A percentile compares a stretch with the other conserved stretches of the same genome.
These are phyloP conservation scores for Scalesia atractyloides DNA, from an alignment of 129 eudicot genomes.

Conservation along the genomic window DNA sequence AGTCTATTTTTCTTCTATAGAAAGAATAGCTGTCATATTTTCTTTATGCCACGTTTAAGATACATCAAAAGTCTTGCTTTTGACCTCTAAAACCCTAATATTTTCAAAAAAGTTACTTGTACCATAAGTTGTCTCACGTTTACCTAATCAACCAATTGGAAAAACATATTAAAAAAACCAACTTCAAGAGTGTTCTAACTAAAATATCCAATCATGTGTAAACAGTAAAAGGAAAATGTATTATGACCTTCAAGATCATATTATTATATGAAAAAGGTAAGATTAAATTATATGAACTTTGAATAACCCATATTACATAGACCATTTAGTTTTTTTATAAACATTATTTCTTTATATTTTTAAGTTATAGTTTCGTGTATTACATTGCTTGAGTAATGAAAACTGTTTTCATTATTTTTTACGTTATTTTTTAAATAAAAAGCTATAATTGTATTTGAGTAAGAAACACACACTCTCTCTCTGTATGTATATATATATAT, in stretches of 20 bases:
- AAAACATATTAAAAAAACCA: not conserved
- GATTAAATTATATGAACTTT: not conserved
- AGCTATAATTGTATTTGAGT: too few species aligned
- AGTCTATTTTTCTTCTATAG: not conserved
- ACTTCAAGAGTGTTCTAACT: not conserved
- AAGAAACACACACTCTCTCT: too few species aligned
- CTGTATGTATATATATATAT: too few species aligned
- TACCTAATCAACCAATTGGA: conserved; percentile 32
- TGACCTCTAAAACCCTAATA: conserved; percentile 20
- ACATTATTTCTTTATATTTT: too few species aligned
- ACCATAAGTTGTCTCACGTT: conserved; percentile 25
- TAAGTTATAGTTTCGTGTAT: too few species aligned
- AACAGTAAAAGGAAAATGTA: not conserved
- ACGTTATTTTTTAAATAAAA: too few species aligned
- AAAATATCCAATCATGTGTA: conserved; percentile 1
- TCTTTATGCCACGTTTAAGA: conserved; percentile 22
- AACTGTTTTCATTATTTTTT: too few species aligned
- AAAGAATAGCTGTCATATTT: conserved; percentile 11
- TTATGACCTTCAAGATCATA: not conserved
- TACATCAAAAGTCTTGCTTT: conserved; percentile 25
- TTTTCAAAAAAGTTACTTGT: conserved; percentile 34
- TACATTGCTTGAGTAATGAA: too few species aligned
- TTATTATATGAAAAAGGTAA: not conserved
- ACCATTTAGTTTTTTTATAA: too few species aligned
- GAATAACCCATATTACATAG: not conserved